Evolutionary conservation across 108 stramenopile genomes (phyloP).

Genomic region (Licmophora abbreviata): DNA sequence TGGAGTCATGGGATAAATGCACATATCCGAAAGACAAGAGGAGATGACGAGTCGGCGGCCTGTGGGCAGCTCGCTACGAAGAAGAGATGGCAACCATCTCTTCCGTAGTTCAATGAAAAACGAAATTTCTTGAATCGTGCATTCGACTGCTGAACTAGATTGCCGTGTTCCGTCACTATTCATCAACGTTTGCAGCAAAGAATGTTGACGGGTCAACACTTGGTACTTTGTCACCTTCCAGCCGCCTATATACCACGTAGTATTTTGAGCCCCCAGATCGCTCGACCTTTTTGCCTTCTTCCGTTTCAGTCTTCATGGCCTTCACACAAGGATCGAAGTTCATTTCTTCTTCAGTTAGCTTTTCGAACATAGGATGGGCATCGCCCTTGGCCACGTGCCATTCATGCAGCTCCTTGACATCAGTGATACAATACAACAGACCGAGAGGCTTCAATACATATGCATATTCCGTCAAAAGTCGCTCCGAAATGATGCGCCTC

Average conservation of each 20-base stretch:
- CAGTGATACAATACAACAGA: constrained; percentile 90
- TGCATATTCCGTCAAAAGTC: constrained; percentile 90
- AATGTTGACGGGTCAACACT: background rate
- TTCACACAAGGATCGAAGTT: constrained; percentile 80
- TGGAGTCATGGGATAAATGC: constrained; percentile 27
- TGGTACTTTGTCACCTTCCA: constrained; percentile 8
- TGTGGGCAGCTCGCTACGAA: constrained; percentile 81
- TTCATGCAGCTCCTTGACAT: constrained; percentile 91
- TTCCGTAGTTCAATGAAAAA: background rate
- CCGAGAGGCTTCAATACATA: constrained; percentile 71
- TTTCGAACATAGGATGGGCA: constrained; percentile 77
- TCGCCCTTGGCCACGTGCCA: constrained; percentile 90
- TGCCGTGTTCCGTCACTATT: too few species aligned
- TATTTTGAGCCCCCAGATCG: constrained; percentile 64
- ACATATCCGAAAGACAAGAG: constrained; percentile 63
- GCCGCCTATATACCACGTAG: constrained; percentile 66
- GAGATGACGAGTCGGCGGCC: constrained; percentile 80
- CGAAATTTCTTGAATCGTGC: background rate
- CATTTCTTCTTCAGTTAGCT: constrained; percentile 47
- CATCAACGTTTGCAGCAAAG: background rate
- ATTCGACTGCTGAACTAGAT: background rate
- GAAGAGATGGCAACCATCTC: background rate
- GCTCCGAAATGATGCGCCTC: constrained; percentile 77
- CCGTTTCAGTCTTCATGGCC: constrained; percentile 86
- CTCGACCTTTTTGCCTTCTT: constrained; percentile 96